A percentile compares a stretch with the other conserved stretches of the same genome.
These are phyloP conservation scores for Marchantia polymorpha DNA, from an alignment of 225 moss, liverwort and hornwort species.

Conservation along the genomic window DNA sequence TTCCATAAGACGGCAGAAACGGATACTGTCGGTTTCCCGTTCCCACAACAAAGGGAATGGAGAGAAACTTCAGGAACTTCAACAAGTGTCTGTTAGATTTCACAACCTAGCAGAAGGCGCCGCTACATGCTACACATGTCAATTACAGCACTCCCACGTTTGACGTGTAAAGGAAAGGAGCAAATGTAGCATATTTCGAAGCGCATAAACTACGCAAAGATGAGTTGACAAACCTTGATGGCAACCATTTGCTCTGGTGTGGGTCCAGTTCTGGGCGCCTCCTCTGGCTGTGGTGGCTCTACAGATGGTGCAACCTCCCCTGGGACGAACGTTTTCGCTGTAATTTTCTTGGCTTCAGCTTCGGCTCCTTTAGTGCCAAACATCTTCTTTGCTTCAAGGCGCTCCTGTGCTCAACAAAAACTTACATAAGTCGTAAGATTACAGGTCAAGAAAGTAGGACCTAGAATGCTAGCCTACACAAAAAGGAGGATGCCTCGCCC, in stretches of 20 bases:
- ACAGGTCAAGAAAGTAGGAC: conserved; percentile 25
- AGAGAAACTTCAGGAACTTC: no score
- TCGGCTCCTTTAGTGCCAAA: conserved; percentile 78
- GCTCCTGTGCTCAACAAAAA: conserved; percentile 72
- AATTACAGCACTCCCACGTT: no score
- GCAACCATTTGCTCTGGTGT: conserved; percentile 92
- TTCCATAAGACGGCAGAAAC: no score
- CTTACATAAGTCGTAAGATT: conserved; percentile 39
- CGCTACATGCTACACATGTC: no score
- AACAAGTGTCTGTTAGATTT: no score
- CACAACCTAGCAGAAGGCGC: no score
- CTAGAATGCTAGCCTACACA: conserved; percentile 29
- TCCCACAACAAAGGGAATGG: no score
- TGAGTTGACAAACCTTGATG: conserved; percentile 59
- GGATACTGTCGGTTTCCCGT: no score
- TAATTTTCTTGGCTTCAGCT: conserved; percentile 55
- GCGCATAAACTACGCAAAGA: neutral
- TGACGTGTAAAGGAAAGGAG: no score
- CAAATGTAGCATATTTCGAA: neutral
- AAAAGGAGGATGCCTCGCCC: conserved; percentile 33
- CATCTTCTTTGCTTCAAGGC: conserved; percentile 70
- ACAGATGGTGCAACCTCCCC: conserved; percentile 58
- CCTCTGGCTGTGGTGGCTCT: conserved; percentile 39
- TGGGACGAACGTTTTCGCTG: conserved; percentile 76
- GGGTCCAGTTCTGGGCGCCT: conserved; percentile 63